Evolutionary conservation across 192 early-diverging fungal species (phyloP).

Genomic region (Chytriomyces confervae): DNA sequence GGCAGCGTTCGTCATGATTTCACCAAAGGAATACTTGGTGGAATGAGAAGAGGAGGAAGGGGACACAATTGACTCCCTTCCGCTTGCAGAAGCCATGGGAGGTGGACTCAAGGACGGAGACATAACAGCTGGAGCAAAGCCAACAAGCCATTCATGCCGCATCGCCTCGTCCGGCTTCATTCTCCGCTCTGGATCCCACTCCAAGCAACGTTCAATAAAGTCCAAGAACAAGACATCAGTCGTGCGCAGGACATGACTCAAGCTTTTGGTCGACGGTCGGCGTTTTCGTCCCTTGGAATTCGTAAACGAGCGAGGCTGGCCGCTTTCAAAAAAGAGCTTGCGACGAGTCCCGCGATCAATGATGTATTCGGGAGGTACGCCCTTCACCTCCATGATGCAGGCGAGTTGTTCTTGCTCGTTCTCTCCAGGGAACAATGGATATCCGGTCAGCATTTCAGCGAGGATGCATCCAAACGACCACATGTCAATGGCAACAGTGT

Average conservation of each 20-base stretch:
- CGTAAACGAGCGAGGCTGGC: slow-evolving; percentile 62
- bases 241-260: slow-evolving; percentile 76
- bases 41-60: neutral
- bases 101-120: neutral
- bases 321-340: slow-evolving; percentile 79
- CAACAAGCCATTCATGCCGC: slow-evolving; percentile 63
- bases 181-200: slow-evolving; percentile 92
- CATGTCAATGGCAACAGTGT: slow-evolving; percentile 94
- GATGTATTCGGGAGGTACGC: slow-evolving; percentile 78
- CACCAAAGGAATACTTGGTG: slow-evolving; percentile 28
- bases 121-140: slow-evolving; percentile 18
- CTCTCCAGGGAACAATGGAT: slow-evolving; percentile 96
- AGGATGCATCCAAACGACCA: slow-evolving; percentile 97
- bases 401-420: slow-evolving; percentile 96
- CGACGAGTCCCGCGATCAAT: slow-evolving; percentile 80
- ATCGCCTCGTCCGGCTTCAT: slow-evolving; percentile 88
- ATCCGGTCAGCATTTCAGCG: slow-evolving; percentile 80
- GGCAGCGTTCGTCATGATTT: slow-evolving; percentile 28
- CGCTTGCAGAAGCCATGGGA: neutral
- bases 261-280: slow-evolving; percentile 75
- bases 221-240: slow-evolving; percentile 84
- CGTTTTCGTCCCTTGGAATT: slow-evolving; percentile 92
- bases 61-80: neutral
- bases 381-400: slow-evolving; percentile 94
- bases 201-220: slow-evolving; percentile 82